Evolutionary conservation across 2,329 filamentous ascomycete genomes (phyloP).

Genomic region (Escovopsis weberi): DNA sequence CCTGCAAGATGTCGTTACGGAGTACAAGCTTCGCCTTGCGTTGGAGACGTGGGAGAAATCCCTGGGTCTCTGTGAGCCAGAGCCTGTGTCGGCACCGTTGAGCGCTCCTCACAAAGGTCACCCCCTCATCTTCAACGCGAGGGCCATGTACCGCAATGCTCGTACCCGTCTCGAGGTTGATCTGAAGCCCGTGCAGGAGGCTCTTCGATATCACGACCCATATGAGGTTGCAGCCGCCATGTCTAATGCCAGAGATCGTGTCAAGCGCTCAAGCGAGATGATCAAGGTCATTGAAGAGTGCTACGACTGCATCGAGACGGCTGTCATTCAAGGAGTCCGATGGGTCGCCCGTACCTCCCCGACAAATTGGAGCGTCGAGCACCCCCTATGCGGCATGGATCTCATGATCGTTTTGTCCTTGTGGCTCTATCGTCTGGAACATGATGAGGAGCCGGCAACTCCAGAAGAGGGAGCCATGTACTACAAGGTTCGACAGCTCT

Average conservation of each 20-base stretch:
- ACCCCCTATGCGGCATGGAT: constrained; percentile 90
- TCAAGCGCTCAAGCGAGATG: constrained; percentile 93
- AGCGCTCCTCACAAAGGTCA: constrained; percentile 93
- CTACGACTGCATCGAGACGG: constrained; percentile 94
- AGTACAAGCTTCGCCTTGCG: constrained; percentile 92
- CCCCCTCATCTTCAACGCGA: constrained; percentile 93
- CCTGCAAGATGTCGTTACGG: constrained; percentile 89
- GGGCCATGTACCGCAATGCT: constrained; percentile 92
- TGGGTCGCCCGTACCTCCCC: constrained; percentile 97
- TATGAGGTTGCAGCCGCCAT: constrained; percentile 96
- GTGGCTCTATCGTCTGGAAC: constrained; percentile 98
- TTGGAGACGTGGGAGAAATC: constrained; percentile 99
- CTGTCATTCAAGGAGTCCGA: constrained; percentile 82
- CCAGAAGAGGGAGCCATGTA: constrained; percentile 82
- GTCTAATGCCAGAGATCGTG: constrained; percentile 84
- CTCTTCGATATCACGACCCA: constrained; percentile 88
- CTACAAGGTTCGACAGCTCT: constrained; percentile 78
- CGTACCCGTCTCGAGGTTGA: constrained; percentile 87
- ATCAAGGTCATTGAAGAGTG: constrained; percentile 97
- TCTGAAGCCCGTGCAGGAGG: constrained; percentile 89
- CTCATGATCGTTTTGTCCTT: constrained; percentile 95
- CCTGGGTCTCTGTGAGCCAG: constrained; percentile 81
- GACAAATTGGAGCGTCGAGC: constrained; percentile 98
- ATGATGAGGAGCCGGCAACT: constrained; percentile 83
- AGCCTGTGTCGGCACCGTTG: constrained; percentile 74